Percentiles rank a stretch among this genome's conserved stretches.
Conservation (phyloP, 352 stramenopile species). For the Globisporangium okanoganense region DNA sequence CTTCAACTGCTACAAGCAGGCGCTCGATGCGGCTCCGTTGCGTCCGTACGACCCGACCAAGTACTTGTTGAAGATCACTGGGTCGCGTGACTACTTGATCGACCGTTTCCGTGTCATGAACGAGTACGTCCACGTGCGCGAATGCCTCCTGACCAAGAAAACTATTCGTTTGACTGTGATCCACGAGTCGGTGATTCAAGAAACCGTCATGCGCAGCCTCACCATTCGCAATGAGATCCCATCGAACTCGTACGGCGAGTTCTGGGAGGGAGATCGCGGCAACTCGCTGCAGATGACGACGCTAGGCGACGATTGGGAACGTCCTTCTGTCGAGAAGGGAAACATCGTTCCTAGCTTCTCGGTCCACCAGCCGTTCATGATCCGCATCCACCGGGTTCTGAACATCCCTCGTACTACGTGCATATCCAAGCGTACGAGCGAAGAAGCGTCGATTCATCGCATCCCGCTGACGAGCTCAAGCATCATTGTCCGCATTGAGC, state of each 20-base stretch:
- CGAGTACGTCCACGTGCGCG: conserved; percentile 86
- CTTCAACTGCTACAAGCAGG: conserved; percentile 86
- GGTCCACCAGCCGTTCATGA: conserved; percentile 60
- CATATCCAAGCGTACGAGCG: conserved; percentile 57
- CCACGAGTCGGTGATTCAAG: conserved; percentile 83
- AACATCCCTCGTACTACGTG: conserved; percentile 81
- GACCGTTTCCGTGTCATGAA: conserved; percentile 80
- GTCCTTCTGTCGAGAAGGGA: conserved; percentile 29
- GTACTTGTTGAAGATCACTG: conserved; percentile 84
- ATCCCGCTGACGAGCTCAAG: conserved; percentile 55
- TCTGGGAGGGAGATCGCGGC: conserved; percentile 47
- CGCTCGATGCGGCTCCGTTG: conserved; percentile 67
- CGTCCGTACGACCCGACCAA: conserved; percentile 74
- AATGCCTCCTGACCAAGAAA: conserved; percentile 85
- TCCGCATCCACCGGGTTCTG: conserved; percentile 73
- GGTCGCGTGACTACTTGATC: conserved; percentile 84
- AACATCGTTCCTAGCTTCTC: conserved; percentile 43
- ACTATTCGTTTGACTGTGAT: conserved; percentile 81
- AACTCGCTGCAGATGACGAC: conserved; percentile 73
- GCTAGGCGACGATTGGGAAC: conserved; percentile 64
- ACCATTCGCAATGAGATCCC: conserved; percentile 64
- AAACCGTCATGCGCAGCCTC: conserved; percentile 72
- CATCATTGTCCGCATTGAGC: conserved; percentile 69
- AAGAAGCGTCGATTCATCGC: conserved; percentile 51
- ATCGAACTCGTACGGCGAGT: conserved; percentile 56